Base-by-base conservation (phyloP, 2,329 filamentous ascomycete genomes). In the Aureobasidium leucospermi region DNA sequence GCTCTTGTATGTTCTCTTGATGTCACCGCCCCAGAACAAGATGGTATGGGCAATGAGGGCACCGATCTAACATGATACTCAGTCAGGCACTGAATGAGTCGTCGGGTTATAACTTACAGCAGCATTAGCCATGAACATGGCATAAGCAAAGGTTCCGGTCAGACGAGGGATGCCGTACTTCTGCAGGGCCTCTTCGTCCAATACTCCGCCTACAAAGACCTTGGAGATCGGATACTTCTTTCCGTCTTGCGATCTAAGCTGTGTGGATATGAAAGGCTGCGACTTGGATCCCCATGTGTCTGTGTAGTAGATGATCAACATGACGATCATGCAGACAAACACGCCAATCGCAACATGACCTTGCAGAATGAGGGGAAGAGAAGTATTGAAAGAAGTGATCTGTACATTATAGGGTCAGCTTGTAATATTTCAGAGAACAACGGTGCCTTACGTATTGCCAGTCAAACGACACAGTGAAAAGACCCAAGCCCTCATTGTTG, bases 1-100 rank as follows among this genome's bases (percentile, higher is more conserved):
- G n/a, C 70, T 77, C 65, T 76, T 78, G 67, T 74, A 82, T 0
- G 81, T 72, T 6, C 65, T 65, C 3, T 71, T 48, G n/a, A 83
- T 73, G 60, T 84, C 82, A 4, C 73, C 73, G 3, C 81, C 79
- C 79, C 79, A 84, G 65, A 85, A 84, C 5, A 83, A 66, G 52
- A 79, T 60, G 62, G 75, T 78, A 62, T 84, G 81, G 2, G 74
- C 67, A 31, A 83, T 71, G 28, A 84, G 66, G 5, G 81, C 82
- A 1, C 81, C 81, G 51, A 84, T 84, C 65, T 66, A 36, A 6
- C 7, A 6, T 1, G 1, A 11, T 6, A 1, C 45, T 57, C 16
- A 57, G 41, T 28, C 32, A 38, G 1, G 11, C 11, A 31, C 10
- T 28, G 19, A 6, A 52, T 13, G 31, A 38, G 8, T 9, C 15